Evolutionary conservation across 2,329 filamentous ascomycete species (phyloP).

Genomic region (Fusarium transvaalense): DNA sequence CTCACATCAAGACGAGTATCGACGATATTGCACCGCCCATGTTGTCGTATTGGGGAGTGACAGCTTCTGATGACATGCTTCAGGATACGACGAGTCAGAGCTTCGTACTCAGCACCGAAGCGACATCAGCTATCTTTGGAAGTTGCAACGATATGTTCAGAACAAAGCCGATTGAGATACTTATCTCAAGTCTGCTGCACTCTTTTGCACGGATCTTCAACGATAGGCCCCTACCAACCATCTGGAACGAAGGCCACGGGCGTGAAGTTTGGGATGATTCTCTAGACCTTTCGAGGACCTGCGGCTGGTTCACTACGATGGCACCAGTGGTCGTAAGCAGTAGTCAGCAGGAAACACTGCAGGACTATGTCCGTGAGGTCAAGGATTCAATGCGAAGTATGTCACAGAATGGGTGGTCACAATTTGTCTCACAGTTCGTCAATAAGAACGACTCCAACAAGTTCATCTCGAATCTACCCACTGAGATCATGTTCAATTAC

Average conservation of each 20-base stretch:
- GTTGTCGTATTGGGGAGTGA: no score
- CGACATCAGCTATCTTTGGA: no score
- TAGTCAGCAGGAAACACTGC: not conserved
- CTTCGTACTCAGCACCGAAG: no score
- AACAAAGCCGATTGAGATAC: not conserved
- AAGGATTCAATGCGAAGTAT: not conserved
- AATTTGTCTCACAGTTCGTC: not conserved
- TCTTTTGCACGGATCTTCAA: not conserved
- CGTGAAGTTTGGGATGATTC: not conserved
- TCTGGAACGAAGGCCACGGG: not conserved
- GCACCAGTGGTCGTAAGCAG: no score
- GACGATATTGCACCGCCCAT: no score
- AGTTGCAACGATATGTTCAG: no score
- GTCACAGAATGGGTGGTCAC: not conserved
- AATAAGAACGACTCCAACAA: not conserved
- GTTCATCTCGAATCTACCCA: not conserved
- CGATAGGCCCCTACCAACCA: not conserved
- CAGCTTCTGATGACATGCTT: no score
- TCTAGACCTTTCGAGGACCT: not conserved
- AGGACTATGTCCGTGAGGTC: not conserved
- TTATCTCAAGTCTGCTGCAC: not conserved
- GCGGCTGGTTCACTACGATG: not conserved
- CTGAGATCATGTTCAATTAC: not conserved
- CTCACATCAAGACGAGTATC: no score
- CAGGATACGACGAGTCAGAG: no score